Percentiles rank a stretch among this genome's conserved stretches.
Evolutionary conservation across 768 basidiomycete genomes (phyloP).

Genomic region (Megacollybia marginata): DNA sequence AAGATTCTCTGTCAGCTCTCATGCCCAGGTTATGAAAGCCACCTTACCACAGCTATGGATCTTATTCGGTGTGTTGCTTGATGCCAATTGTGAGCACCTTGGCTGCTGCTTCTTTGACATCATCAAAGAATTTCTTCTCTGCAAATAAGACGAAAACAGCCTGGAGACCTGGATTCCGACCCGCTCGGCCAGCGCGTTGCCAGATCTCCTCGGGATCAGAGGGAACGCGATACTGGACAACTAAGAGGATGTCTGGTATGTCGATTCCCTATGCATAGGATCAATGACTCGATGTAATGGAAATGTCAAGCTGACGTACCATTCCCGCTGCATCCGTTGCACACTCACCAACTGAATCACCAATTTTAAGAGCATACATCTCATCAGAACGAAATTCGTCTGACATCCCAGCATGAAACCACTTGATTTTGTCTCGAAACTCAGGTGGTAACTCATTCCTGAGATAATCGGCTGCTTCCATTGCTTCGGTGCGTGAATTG

Average conservation of each 20-base stretch:
- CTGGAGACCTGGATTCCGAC: constrained; percentile 2
- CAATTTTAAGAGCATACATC: not conserved
- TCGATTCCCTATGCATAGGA: constrained; percentile 33
- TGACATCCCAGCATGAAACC: constrained; percentile 9
- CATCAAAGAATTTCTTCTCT: constrained; percentile 20
- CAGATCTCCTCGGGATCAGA: constrained; percentile 18
- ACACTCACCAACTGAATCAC: constrained; percentile 1
- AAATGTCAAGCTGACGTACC: too few relatives aligned
- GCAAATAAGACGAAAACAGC: constrained; percentile 18
- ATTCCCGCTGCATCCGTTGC: constrained; percentile 6
- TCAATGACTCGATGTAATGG: too few relatives aligned
- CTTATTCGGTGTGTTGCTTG: not conserved
- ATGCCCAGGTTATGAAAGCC: not conserved
- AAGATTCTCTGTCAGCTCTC: not conserved
- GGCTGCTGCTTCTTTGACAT: constrained; percentile 10
- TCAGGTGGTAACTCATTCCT: not conserved
- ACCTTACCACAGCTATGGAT: not conserved
- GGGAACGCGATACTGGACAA: constrained; percentile 25
- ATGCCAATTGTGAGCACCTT: not conserved
- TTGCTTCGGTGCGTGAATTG: constrained; percentile 11
- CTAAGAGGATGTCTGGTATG: constrained; percentile 21
- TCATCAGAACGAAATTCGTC: constrained; percentile 1
- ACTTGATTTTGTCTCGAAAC: constrained; percentile 8
- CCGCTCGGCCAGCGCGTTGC: constrained; percentile 27
- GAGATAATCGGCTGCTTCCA: constrained; percentile 3